Evolutionary conservation across 2,329 filamentous ascomycete species (phyloP), one percentile per base, ranked within the genome.

Genomic region (Fusarium anthophilum): DNA sequence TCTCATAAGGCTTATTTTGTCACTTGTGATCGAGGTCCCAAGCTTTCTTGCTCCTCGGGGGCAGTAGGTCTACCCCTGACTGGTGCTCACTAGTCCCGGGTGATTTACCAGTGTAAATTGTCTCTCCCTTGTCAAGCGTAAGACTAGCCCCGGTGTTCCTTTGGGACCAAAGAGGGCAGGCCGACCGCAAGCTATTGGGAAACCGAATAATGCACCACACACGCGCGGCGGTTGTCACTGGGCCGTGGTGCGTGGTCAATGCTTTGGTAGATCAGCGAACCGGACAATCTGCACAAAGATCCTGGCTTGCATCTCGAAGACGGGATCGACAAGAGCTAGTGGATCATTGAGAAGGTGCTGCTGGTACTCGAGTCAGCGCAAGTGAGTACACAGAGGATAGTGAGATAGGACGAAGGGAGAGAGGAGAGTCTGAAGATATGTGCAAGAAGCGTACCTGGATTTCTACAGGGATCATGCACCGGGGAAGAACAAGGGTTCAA

Each of bases 161-260:
- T 70, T 70, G 59, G 55, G 70, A 56, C 62, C 56, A 66, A 70
- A 60, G 43, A 69, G 66, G 51, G 66, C 37, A 59, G 57, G 53
- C 71, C 58, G 63, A 71, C 71, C 71, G 71, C 38, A 74, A 57
- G 67, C 71, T 74, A 74, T 74, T 74, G 59, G 41, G 51, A 28
- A 55, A 66, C 39, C 61, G 66, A 73, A 73, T 50, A 62, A 58
- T 48, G 45, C 32, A 35, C 32, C 32, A 51, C 48, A 24, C 48
- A 54, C 39, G 45, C 26, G 50, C 54, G 62, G 50, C 54, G 71
- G 55, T 69, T 72, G 71, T 74, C 62, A 67, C 55, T 63, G 38
- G 24, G 30, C 48, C 26, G 24, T 73, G 71, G 71, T 51, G n/a
- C 28, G 13, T 74, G 71, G 71, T 53, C 71, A 48, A 59, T 74